phyloP scores from a whole-genome alignment of 257 asterid genomes.

The Nicotiana undulata region DNA sequence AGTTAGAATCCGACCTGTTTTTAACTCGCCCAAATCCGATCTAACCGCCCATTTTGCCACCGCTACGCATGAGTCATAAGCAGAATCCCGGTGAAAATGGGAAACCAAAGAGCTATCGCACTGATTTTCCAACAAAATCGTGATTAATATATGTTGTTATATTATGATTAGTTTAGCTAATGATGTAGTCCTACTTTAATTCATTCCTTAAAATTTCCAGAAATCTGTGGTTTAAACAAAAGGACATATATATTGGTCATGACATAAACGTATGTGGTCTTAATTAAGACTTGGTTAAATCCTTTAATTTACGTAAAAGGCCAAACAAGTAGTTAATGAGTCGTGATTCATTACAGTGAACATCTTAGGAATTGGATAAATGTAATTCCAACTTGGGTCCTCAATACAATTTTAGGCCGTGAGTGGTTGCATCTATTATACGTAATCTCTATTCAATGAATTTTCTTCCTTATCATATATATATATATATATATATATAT shows the following conservation, averaged over 20 bases:
- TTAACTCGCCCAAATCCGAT: too few relatives aligned
- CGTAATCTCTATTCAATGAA: not conserved
- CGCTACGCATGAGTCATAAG: too few relatives aligned
- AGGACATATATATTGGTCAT: not conserved
- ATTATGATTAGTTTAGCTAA: not conserved
- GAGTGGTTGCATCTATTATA: not conserved
- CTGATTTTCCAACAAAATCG: not conserved
- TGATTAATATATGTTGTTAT: not conserved
- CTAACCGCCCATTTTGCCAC: too few relatives aligned
- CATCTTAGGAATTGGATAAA: not conserved
- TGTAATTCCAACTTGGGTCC: not conserved
- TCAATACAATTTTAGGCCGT: not conserved
- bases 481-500: too few relatives aligned
- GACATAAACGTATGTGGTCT: not conserved
- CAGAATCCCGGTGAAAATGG: not conserved
- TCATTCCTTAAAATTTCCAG: not conserved
- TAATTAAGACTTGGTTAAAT: not conserved
- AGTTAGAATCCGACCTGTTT: too few relatives aligned
- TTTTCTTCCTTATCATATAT: not conserved
- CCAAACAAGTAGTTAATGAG: not conserved
- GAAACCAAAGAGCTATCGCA: not conserved
- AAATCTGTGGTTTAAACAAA: not conserved
- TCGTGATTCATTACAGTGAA: not conserved
- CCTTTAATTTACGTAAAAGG: not conserved
- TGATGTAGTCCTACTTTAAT: not conserved